Evolutionary conservation across 1,284 basidiomycete genomes (phyloP), one percentile per base, ranked within the genome.

Genomic region (Pisolithus thermaeus): DNA sequence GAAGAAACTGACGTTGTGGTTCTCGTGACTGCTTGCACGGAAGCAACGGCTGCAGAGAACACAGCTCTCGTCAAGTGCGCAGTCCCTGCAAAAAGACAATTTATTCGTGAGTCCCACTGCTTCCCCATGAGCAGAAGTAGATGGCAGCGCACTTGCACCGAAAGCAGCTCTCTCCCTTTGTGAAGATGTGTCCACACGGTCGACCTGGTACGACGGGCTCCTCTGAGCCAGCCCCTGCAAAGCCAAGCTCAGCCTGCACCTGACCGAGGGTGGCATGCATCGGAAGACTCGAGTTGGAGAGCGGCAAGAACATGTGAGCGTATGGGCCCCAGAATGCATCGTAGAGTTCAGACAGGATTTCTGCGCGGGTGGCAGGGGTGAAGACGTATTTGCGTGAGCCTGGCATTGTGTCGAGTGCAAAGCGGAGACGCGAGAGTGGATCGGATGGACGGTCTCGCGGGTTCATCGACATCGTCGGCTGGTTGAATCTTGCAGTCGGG

Each of bases 1-100:
- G 66, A 91, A 92, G 72, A 95, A 95, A 55, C 87, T 87, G 59
- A 96, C 84, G 58, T 92, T 94, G 71, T 97, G 94, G 36, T 83
- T 84, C 37, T 75, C 73, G 64, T 97, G 94, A 56, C 87, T 78
- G 18, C 88, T 88, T 1, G 88, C 80, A 56, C 90, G 84, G 70
- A 94, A 97, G 68, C 94, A 97, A 46, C 81, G 79, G 2, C 89
- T 78, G 62, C 94, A 97, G 36, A 97, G 75, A 2, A 96, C 90
- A 58, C 89, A 93, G 56, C 87, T 90, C 52, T 92, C 85, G 59
- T 96, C 90, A 52, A 90, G 73, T 1, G 89, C 84, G 67, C 94
- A 97, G 58, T 96, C 93, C 68, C 92, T 94, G 61, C 11, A 32
- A 30, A 22, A 16, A 38, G 35, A 36, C 8, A 22, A 6, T 44